phyloP scores from a whole-genome alignment of 1,284 basidiomycete genomes.

The Testicularia cyperi region DNA sequence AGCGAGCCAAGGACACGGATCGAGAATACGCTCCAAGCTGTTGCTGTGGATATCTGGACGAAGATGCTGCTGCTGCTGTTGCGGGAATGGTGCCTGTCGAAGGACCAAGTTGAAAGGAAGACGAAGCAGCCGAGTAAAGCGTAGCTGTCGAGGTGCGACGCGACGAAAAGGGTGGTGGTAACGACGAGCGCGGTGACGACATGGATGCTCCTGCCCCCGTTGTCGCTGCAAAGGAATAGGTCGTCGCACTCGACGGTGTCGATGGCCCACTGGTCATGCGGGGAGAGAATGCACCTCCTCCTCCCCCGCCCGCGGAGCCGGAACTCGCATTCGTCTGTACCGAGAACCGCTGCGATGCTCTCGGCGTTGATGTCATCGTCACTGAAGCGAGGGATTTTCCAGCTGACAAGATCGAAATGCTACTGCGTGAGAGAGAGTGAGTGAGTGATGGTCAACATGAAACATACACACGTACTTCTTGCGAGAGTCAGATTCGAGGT shows the following conservation, averaged over 20 bases:
- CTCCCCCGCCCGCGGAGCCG: slow-evolving; percentile 1
- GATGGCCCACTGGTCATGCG: not conserved
- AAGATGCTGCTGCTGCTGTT: too few species aligned
- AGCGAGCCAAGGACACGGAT: too few species aligned
- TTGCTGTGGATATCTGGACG: too few species aligned
- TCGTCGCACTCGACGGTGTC: not conserved
- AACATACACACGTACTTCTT: too few species aligned
- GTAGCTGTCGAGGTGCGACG: slow-evolving; percentile 9
- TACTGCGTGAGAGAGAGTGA: too few species aligned
- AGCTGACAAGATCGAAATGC: too few species aligned
- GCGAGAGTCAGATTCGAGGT: too few species aligned
- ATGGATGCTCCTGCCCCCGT: not conserved
- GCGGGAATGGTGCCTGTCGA: slow-evolving; percentile 3
- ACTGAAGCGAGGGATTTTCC: too few species aligned
- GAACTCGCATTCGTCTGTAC: slow-evolving; percentile 16
- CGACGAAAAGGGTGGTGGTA: slow-evolving; percentile 19
- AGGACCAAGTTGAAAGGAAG: not conserved
- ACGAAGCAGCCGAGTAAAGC: not conserved
- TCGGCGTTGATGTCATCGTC: slow-evolving; percentile 21
- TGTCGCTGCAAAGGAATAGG: slow-evolving; percentile 9
- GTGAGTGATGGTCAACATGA: too few species aligned
- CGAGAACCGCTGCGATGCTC: slow-evolving; percentile 23
- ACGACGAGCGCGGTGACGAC: not conserved
- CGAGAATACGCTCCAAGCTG: too few species aligned
- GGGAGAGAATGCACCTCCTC: not conserved